Evolutionary conservation across 495 filamentous ascomycete species (phyloP).

Genomic region (Xylaria scruposa): DNA sequence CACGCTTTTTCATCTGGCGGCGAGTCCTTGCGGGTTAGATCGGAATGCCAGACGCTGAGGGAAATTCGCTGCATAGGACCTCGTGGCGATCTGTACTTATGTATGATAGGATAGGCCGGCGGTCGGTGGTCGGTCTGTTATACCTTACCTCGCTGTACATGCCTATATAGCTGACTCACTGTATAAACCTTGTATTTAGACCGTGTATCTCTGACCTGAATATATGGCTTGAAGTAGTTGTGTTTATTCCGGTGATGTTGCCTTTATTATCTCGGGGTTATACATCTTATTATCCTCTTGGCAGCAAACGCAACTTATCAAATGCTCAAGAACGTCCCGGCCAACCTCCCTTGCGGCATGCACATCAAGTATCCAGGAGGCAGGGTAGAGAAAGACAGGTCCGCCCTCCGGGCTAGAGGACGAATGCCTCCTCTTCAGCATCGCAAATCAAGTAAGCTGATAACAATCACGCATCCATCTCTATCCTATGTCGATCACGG

Average conservation of each 20-base stretch:
- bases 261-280: no score
- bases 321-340: no score
- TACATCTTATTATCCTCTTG: no score
- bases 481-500: no score
- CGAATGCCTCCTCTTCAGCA: no score
- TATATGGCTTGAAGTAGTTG: background rate
- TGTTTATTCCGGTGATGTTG: background rate
- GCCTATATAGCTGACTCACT: slow-evolving; percentile 4
- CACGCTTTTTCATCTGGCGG: background rate
- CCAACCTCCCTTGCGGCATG: no score
- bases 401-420: no score
- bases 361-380: no score
- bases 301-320: no score
- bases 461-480: no score
- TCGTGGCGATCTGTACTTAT: background rate
- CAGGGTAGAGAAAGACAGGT: no score
- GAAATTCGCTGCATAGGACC: background rate
- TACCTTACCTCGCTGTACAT: background rate
- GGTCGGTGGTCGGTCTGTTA: background rate
- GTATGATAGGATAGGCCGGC: slow-evolving; percentile 19
- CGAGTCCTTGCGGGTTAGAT: background rate
- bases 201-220: background rate
- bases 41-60: background rate
- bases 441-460: no score
- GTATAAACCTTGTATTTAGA: slow-evolving; percentile 25